Conservation (phyloP, 2,329 filamentous ascomycete genomes). For the Teratosphaeria nubilosa region DNA sequence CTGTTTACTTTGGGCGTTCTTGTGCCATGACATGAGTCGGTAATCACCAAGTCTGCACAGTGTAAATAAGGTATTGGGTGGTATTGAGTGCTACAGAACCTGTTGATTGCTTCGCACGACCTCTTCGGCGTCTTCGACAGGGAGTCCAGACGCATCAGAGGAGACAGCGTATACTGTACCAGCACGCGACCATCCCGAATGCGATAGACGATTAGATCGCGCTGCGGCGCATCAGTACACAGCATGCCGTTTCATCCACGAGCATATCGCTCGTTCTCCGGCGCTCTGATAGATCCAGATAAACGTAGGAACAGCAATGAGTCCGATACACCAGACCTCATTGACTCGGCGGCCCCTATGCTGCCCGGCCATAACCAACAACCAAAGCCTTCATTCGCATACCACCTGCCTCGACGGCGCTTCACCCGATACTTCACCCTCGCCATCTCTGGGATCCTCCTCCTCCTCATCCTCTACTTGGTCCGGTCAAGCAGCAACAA, state of each 20-base stretch:
- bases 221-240: neutral
- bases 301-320: conserved; percentile 28
- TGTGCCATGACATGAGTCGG: too few species aligned
- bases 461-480: conserved; percentile 68
- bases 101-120: neutral
- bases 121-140: neutral
- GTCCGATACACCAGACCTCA: conserved; percentile 23
- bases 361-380: conserved; percentile 15
- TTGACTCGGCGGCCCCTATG: conserved; percentile 17
- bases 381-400: conserved; percentile 21
- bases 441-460: conserved; percentile 55
- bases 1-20: neutral
- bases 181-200: neutral
- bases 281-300: conserved; percentile 26
- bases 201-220: neutral
- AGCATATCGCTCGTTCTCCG: conserved; percentile 23
- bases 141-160: neutral
- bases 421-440: conserved; percentile 72
- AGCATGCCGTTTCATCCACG: neutral
- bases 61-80: neutral
- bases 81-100: neutral
- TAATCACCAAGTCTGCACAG: neutral
- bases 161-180: neutral
- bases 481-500: conserved; percentile 38
- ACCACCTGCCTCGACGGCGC: conserved; percentile 40